Base-by-base conservation (phyloP, 106 monocot species). In the Acanthochlamys bracteata region DNA sequence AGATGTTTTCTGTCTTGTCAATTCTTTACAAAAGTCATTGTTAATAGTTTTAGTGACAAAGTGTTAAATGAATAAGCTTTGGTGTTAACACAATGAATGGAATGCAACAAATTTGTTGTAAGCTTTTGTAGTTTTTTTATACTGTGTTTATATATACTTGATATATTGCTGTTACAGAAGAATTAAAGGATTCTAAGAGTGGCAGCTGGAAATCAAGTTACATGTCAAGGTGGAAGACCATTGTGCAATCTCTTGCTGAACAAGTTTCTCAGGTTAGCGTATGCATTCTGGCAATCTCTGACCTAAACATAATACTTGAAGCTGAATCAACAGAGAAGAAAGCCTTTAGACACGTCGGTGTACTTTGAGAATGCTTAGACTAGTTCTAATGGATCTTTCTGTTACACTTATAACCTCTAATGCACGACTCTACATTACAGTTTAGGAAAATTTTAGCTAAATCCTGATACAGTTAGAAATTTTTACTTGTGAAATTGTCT, bases 241-340 rank as follows among this genome's bases (percentile, higher is more conserved):
- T 88, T 20, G 26, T 88, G 46, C 78, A 85, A 77, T 79, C 84
- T 62, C 67, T 98, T 63, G 85, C 92, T 39, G 85, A 88, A n/a
- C 91, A 88, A 59, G 98, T 98, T 59, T 92, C 98, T 65, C 98
- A 98, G 98, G 98, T 98, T 57, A 25, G 53, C 17, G 11, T 42
- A n/a, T 39, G 33, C 33, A 33, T 33, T 33, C 33, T 33, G 33
- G 6, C 33, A 33, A 33, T 33, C 33, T 33, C 1, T 6, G 1
- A 1, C 33, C 1, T 33, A 33, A 33, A 33, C 4, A 33, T 33
- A 33, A 3, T 33, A 33, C 6, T 6, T 33, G 6, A 33, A 33
- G 33, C 33, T 3, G 33, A 33, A 33, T 33, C 33, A 33, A 33
- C 33, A 33, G 1, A 33, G 33, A 33, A 33, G 33, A 33, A 33